Evolutionary conservation across 2,329 filamentous ascomycete genomes (phyloP).

Genomic region (Colletotrichum costaricense): DNA sequence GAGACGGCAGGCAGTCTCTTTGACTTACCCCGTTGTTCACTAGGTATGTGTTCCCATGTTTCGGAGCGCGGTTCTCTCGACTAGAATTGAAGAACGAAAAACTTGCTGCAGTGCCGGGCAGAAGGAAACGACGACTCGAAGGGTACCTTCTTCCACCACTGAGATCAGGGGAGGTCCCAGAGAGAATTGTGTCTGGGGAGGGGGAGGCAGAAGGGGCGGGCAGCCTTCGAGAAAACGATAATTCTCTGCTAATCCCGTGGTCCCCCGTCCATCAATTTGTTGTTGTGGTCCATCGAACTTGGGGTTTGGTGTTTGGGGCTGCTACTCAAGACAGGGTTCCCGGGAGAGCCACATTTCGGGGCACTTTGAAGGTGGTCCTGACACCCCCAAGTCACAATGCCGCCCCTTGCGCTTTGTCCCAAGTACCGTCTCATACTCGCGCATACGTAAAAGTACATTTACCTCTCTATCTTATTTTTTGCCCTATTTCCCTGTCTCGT

Average conservation of each 20-base stretch:
- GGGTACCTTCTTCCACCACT: background rate
- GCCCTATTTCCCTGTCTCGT: background rate
- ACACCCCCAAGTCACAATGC: constrained; percentile 27
- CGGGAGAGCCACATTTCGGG: constrained; percentile 29
- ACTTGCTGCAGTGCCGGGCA: background rate
- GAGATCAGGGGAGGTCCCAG: background rate
- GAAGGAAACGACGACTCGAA: background rate
- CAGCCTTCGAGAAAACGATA: constrained; percentile 33
- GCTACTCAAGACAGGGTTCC: constrained; percentile 29
- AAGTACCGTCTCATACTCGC: background rate
- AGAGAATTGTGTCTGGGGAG: background rate
- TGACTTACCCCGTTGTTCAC: background rate
- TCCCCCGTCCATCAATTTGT: constrained; percentile 31
- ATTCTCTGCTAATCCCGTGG: constrained; percentile 31
- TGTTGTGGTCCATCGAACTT: constrained; percentile 29
- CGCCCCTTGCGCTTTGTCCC: constrained; percentile 30
- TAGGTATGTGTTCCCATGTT: background rate
- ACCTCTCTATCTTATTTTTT: too few species aligned
- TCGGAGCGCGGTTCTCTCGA: background rate
- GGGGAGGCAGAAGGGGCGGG: constrained; percentile 5
- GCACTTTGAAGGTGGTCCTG: constrained; percentile 32
- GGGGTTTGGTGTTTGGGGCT: constrained; percentile 32
- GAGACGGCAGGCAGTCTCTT: background rate
- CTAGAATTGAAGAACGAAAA: background rate
- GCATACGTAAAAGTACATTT: background rate